Percentiles rank a stretch among this genome's conserved stretches.
phyloP scores from a whole-genome alignment of 2,329 filamentous ascomycete genomes.

The Cladosporium sp. region DNA sequence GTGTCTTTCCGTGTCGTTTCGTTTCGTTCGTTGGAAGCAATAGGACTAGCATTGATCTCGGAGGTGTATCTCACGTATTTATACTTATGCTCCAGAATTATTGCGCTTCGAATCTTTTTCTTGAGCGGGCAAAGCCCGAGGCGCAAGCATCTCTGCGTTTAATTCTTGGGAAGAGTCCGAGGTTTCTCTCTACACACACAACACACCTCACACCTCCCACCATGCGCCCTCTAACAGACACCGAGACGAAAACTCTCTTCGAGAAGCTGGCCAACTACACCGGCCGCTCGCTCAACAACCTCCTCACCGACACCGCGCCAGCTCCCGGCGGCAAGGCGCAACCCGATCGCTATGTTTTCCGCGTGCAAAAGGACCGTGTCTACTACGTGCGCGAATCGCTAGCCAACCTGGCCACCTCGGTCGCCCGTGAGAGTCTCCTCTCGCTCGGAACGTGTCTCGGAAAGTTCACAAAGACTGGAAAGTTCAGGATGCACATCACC shows the following conservation, averaged over 20 bases:
- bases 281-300: slow-evolving; percentile 79
- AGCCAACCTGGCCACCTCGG: slow-evolving; percentile 85
- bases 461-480: slow-evolving; percentile 95
- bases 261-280: slow-evolving; percentile 94
- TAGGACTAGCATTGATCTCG: neutral
- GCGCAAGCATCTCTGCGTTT: slow-evolving; percentile 4
- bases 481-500: slow-evolving; percentile 93
- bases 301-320: slow-evolving; percentile 53
- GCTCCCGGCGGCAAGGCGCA: slow-evolving; percentile 57
- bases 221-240: slow-evolving; percentile 82
- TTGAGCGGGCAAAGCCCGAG: slow-evolving; percentile 13
- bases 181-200: slow-evolving; percentile 5
- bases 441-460: slow-evolving; percentile 88
- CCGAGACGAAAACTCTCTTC: slow-evolving; percentile 79
- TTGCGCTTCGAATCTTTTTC: slow-evolving; percentile 2
- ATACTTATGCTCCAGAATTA: neutral
- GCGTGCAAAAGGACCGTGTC: slow-evolving; percentile 77
- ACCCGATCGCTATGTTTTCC: slow-evolving; percentile 78
- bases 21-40: too few relatives aligned
- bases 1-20: too few relatives aligned
- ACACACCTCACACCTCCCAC: slow-evolving; percentile 33
- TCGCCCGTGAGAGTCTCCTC: slow-evolving; percentile 78
- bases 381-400: slow-evolving; percentile 91
- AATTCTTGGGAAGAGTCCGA: neutral
- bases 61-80: neutral